These are phyloP conservation scores for Ustilago crameri DNA, from an alignment of 1,284 basidiomycete species.

Conservation along the genomic window DNA sequence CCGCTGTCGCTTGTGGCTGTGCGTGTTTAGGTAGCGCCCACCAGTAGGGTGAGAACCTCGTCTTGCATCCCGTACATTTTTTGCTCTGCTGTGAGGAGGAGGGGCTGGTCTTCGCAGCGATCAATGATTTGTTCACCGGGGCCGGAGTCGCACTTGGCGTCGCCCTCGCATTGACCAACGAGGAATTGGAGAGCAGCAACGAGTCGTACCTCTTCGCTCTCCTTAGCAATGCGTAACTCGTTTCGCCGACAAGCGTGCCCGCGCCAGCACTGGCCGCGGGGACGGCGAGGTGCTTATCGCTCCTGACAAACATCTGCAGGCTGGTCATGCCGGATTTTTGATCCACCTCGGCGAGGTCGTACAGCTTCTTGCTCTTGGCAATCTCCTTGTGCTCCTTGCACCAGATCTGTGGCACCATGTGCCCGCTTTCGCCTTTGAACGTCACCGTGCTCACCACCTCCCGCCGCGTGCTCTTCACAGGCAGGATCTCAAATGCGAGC, in stretches of 20 bases:
- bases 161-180: too few relatives aligned
- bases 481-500: conserved; percentile 89
- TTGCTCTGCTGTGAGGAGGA: neutral
- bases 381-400: conserved; percentile 82
- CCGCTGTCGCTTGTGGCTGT: conserved; percentile 6
- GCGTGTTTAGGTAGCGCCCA: conserved; percentile 11
- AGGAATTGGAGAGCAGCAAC: conserved; percentile 2
- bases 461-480: conserved; percentile 72
- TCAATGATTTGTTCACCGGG: neutral
- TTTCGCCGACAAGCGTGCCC: conserved; percentile 33
- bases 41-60: conserved; percentile 49
- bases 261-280: conserved; percentile 14
- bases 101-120: neutral
- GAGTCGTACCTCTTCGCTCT: conserved; percentile 57
- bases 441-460: conserved; percentile 74
- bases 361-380: conserved; percentile 75
- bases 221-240: conserved; percentile 55
- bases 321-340: conserved; percentile 82
- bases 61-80: conserved; percentile 30
- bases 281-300: conserved; percentile 79
- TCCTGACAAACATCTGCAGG: conserved; percentile 82
- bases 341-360: conserved; percentile 85
- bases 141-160: neutral
- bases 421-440: conserved; percentile 87
- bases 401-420: conserved; percentile 81